Evolutionary conservation across 768 basidiomycete species (phyloP).

Genomic region (Suillus decipiens): DNA sequence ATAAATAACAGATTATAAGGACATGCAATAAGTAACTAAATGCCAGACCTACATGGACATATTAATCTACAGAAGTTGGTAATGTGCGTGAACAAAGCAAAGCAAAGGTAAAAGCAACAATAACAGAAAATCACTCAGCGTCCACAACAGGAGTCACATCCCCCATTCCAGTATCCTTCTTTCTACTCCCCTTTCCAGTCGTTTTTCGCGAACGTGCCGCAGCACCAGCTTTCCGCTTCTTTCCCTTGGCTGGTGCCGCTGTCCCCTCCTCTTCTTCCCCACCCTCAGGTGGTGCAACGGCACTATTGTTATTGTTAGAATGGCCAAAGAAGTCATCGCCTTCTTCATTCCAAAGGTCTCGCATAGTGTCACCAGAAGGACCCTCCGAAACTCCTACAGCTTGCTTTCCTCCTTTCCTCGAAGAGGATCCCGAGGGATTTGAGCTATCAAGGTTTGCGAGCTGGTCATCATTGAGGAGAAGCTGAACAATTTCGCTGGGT

Average conservation of each 20-base stretch:
- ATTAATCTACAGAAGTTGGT: slow-evolving; percentile 33
- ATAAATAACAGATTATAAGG: slow-evolving; percentile 25
- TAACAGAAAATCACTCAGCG: slow-evolving; percentile 24
- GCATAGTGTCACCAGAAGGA: slow-evolving; percentile 40
- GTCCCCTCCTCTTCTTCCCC: slow-evolving; percentile 33
- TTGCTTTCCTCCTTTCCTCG: slow-evolving; percentile 38
- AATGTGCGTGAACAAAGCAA: slow-evolving; percentile 17
- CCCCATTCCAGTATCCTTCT: slow-evolving; percentile 27
- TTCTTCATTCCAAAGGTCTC: slow-evolving; percentile 84
- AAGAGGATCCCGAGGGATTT: slow-evolving; percentile 37
- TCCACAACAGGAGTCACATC: slow-evolving; percentile 30
- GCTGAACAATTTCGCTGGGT: slow-evolving; percentile 94
- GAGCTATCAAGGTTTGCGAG: slow-evolving; percentile 67
- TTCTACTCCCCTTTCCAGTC: slow-evolving; percentile 34
- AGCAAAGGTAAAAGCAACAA: slow-evolving; percentile 16
- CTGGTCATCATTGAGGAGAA: slow-evolving; percentile 94
- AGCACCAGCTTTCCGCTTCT: slow-evolving; percentile 36
- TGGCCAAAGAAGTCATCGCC: slow-evolving; percentile 87
- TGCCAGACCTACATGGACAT: slow-evolving; percentile 26
- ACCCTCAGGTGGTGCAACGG: slow-evolving; percentile 21
- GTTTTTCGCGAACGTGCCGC: slow-evolving; percentile 29
- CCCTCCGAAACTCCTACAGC: slow-evolving; percentile 31
- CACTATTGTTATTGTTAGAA: slow-evolving; percentile 31
- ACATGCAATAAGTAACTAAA: slow-evolving; percentile 24
- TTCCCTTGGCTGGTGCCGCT: slow-evolving; percentile 29